Evolutionary conservation across 2,329 filamentous ascomycete genomes (phyloP).

Genomic region (Fusarium abutilonis): DNA sequence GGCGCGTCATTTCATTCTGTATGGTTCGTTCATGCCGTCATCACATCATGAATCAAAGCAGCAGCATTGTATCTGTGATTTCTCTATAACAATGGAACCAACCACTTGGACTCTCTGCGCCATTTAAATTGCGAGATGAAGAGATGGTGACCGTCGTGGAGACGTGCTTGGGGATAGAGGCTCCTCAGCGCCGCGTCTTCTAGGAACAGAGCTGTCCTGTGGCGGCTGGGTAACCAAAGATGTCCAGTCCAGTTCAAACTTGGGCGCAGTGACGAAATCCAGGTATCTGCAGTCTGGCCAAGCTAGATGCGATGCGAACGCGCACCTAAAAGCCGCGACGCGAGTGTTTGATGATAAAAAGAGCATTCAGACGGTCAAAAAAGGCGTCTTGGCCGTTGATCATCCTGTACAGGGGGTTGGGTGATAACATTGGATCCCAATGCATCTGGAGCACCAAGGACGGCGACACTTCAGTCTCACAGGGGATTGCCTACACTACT

Average conservation of each 20-base stretch:
- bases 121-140: constrained; percentile 46
- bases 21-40: constrained; percentile 16
- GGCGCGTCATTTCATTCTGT: constrained; percentile 43
- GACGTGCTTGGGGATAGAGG: constrained; percentile 39
- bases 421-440: constrained; percentile 29
- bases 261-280: constrained; percentile 34
- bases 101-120: constrained; percentile 40
- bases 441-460: constrained; percentile 25
- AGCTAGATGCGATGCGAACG: constrained; percentile 37
- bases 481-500: constrained; percentile 23
- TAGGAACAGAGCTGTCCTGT: constrained; percentile 28
- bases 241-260: constrained; percentile 16
- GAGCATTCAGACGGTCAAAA: constrained; percentile 37
- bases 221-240: constrained; percentile 34
- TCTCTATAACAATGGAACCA: constrained; percentile 45
- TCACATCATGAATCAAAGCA: constrained; percentile 41
- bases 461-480: constrained; percentile 33
- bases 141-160: constrained; percentile 41
- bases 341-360: constrained; percentile 42
- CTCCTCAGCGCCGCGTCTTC: constrained; percentile 31
- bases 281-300: constrained; percentile 40
- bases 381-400: constrained; percentile 32
- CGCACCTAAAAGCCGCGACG: constrained; percentile 37
- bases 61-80: constrained; percentile 47
- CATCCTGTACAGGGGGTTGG: constrained; percentile 40